Evolutionary conservation across 371 early-diverging fungal genomes (phyloP).

Genomic region (Paraphysoderma sedebokerense): DNA sequence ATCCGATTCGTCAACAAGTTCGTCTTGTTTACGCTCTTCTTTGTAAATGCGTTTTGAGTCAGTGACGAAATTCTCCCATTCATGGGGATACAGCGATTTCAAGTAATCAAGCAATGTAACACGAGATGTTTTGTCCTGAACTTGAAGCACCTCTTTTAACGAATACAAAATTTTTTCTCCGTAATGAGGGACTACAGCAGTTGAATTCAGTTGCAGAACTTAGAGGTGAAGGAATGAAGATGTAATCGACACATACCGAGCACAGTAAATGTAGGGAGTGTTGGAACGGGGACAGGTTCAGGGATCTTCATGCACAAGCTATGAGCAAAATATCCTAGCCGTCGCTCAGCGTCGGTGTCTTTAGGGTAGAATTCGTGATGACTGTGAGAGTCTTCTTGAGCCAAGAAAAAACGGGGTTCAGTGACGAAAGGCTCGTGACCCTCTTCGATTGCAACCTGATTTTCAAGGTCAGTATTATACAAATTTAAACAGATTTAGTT

Average conservation of each 20-base stretch:
- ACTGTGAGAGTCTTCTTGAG: constrained; percentile 62
- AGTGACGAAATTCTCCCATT: constrained; percentile 79
- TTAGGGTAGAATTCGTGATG: constrained; percentile 53
- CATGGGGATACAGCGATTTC: constrained; percentile 62
- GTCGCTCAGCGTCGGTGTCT: constrained; percentile 65
- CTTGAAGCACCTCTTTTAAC: constrained; percentile 35
- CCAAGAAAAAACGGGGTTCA: constrained; percentile 57
- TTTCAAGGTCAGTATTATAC: background rate
- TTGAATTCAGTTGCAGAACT: too few relatives aligned
- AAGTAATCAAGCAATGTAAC: constrained; percentile 72
- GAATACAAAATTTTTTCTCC: constrained; percentile 70
- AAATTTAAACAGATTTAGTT: background rate
- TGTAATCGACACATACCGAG: constrained; percentile 18
- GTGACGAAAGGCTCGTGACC: too few relatives aligned
- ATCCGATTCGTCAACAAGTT: constrained; percentile 31
- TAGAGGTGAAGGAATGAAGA: background rate
- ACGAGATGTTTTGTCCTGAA: constrained; percentile 39
- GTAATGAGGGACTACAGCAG: constrained; percentile 44
- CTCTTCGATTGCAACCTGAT: background rate
- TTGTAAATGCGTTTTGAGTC: constrained; percentile 6
- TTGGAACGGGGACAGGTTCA: constrained; percentile 58
- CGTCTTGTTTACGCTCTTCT: constrained; percentile 5
- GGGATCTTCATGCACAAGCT: constrained; percentile 72
- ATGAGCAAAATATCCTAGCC: constrained; percentile 77
- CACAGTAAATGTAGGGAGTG: constrained; percentile 78